Percentiles rank a stretch among this genome's conserved stretches.
phyloP scores from a whole-genome alignment of 495 filamentous ascomycete species.

The Lophium mytilinum region DNA sequence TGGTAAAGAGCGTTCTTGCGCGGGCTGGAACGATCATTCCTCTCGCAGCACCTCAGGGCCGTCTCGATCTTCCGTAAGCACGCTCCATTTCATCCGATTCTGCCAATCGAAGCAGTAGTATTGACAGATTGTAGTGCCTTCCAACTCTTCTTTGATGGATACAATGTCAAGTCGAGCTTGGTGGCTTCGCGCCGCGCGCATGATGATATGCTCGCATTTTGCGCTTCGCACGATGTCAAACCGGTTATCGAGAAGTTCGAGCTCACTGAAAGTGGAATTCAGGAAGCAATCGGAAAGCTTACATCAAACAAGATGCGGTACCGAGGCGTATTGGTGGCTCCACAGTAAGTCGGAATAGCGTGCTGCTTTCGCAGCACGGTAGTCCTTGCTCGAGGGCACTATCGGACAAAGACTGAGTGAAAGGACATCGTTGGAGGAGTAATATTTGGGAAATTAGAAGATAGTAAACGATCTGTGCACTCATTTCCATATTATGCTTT shows the following conservation, averaged over 20 bases:
- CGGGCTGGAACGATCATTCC: slow-evolving; percentile 17
- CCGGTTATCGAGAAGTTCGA: slow-evolving; percentile 17
- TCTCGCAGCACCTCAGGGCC: slow-evolving; percentile 7
- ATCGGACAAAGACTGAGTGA: too few relatives aligned
- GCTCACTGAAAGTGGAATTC: slow-evolving; percentile 14
- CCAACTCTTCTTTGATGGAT: slow-evolving; percentile 17
- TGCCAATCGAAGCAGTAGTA: neutral
- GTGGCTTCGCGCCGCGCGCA: slow-evolving; percentile 15
- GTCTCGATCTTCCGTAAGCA: slow-evolving; percentile 14
- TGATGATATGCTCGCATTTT: slow-evolving; percentile 21
- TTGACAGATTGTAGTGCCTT: slow-evolving; percentile 1
- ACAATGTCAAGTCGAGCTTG: slow-evolving; percentile 15
- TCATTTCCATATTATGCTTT: too few relatives aligned
- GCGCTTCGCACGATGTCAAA: slow-evolving; percentile 11
- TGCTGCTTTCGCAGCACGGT: too few relatives aligned
- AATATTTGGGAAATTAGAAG: too few relatives aligned
- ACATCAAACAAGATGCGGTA: slow-evolving; percentile 13
- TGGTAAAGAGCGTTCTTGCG: slow-evolving; percentile 17
- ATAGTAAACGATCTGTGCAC: too few relatives aligned
- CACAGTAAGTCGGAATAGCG: too few relatives aligned
- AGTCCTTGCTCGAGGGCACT: too few relatives aligned
- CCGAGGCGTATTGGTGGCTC: slow-evolving; percentile 14
- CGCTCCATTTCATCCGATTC: neutral
- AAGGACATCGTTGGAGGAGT: too few relatives aligned
- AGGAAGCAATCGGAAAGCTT: slow-evolving; percentile 15